These are phyloP conservation scores for Salix suchowensis DNA, from an alignment of 345 rosid species.

Conservation along the genomic window DNA sequence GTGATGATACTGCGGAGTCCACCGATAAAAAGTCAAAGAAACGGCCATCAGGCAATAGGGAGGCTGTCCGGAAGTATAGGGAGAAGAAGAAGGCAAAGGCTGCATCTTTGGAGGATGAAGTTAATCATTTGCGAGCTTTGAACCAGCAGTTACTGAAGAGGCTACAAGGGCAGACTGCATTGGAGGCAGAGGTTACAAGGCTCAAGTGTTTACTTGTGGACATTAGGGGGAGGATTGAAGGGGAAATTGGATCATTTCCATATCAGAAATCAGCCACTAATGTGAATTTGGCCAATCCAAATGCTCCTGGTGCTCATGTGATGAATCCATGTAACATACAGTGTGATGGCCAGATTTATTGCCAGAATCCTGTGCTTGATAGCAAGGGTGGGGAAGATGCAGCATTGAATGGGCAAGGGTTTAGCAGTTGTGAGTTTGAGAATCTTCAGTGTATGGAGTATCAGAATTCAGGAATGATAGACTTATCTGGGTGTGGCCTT, in stretches of 20 bases:
- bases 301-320: constrained; percentile 43
- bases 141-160: constrained; percentile 85
- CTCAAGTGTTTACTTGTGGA: constrained; percentile 97
- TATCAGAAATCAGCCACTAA: constrained; percentile 60
- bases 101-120: constrained; percentile 95
- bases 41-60: constrained; percentile 73
- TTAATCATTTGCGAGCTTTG: constrained; percentile 53
- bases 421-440: constrained; percentile 63
- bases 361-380: constrained; percentile 52
- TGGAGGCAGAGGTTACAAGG: constrained; percentile 88
- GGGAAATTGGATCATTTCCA: constrained; percentile 94
- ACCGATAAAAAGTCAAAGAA: constrained; percentile 56
- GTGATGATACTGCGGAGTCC: constrained; percentile 82
- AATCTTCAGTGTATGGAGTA: constrained; percentile 53
- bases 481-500: constrained; percentile 38
- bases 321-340: constrained; percentile 79
- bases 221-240: constrained; percentile 90
- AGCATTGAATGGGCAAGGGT: constrained; percentile 40
- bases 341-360: constrained; percentile 66
- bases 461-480: constrained; percentile 51
- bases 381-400: constrained; percentile 49
- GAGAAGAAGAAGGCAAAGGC: constrained; percentile 96
- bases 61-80: constrained; percentile 92
- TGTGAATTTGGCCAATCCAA: constrained; percentile 36
- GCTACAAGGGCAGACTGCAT: constrained; percentile 79